phyloP scores from a whole-genome alignment of 352 stramenopile genomes.

The Pythium coloratum region DNA sequence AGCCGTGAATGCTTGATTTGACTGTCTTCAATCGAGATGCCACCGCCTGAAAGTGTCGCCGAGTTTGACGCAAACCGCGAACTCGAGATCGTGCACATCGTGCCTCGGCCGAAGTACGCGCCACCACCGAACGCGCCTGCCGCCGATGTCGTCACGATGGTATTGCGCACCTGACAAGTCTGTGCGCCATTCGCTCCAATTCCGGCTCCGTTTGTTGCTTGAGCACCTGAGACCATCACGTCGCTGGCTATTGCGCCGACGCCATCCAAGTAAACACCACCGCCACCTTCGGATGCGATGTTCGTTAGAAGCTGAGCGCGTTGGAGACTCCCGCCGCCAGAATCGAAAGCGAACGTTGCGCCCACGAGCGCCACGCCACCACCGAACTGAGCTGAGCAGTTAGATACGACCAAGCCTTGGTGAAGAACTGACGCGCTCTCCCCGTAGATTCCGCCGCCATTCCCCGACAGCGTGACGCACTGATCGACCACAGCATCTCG shows the following conservation, averaged over 20 bases:
- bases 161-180: slow-evolving; percentile 10
- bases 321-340: background rate
- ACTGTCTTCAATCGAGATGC: slow-evolving; percentile 18
- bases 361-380: slow-evolving; percentile 10
- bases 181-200: slow-evolving; percentile 1
- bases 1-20: slow-evolving; percentile 9
- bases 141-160: background rate
- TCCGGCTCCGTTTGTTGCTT: slow-evolving; percentile 8
- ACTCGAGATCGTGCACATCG: background rate
- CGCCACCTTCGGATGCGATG: slow-evolving; percentile 3
- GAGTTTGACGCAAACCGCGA: slow-evolving; percentile 7
- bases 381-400: slow-evolving; percentile 1
- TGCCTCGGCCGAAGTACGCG: slow-evolving; percentile 2
- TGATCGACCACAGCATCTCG: background rate
- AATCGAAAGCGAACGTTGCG: background rate
- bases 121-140: slow-evolving; percentile 16
- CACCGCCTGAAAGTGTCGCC: slow-evolving; percentile 10
- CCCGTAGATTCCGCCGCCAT: slow-evolving; percentile 25
- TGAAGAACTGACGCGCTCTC: background rate
- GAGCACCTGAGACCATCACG: slow-evolving; percentile 1
- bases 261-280: slow-evolving; percentile 14
- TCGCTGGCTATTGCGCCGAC: slow-evolving; percentile 4
- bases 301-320: slow-evolving; percentile 5
- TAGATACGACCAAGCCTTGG: slow-evolving; percentile 6
- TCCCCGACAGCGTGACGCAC: background rate